phyloP scores from a whole-genome alignment of 176 grass and related monocot genomes.

The Otatea glauca region DNA sequence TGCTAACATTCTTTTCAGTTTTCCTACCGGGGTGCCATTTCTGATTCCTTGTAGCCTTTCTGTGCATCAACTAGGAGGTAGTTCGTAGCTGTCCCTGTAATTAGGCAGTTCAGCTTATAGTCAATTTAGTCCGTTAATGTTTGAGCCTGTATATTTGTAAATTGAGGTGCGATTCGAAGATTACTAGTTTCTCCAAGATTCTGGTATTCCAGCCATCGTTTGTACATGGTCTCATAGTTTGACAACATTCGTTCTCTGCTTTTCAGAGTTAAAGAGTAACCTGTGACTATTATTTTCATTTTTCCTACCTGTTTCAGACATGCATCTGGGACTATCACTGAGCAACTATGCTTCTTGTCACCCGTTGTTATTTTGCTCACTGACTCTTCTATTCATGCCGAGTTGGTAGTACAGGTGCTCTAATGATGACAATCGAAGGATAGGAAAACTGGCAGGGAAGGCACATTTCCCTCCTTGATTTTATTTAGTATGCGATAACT shows the following conservation, averaged over 20 bases:
- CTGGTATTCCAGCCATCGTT: background rate
- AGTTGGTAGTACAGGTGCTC: background rate
- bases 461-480: background rate
- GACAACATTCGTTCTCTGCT: background rate
- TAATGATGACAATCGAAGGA: conserved; percentile 28
- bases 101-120: background rate
- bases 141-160: conserved; percentile 15
- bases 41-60: background rate
- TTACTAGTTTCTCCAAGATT: background rate
- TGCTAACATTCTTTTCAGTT: conserved; percentile 24
- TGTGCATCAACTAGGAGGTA: background rate
- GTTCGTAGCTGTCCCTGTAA: background rate
- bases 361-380: background rate
- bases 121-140: background rate
- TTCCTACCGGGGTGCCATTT: background rate
- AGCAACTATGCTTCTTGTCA: background rate
- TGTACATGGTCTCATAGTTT: background rate
- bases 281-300: background rate
- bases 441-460: background rate
- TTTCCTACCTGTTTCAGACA: background rate
- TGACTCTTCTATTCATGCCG: background rate
- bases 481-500: background rate
- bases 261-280: background rate
- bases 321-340: background rate
- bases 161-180: background rate